A percentile compares a stretch with the other conserved stretches of the same genome.
These are phyloP conservation scores for Salix suchowensis DNA, from an alignment of 345 rosid species.

Conservation along the genomic window DNA sequence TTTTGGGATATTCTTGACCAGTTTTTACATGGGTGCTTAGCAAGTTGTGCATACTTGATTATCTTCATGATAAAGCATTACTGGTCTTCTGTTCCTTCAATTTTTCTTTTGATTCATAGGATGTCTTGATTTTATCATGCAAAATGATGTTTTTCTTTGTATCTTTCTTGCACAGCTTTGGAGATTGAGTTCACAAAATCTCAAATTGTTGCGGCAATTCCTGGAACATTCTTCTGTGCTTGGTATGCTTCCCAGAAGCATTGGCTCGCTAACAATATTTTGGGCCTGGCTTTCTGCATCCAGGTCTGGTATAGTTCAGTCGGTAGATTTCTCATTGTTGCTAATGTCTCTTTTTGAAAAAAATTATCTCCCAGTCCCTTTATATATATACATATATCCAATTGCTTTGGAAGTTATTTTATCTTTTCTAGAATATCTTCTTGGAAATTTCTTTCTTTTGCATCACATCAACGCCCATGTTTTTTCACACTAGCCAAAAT, in stretches of 20 bases:
- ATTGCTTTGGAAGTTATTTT: background rate
- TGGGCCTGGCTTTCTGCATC: slow-evolving; percentile 95
- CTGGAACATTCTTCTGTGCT: slow-evolving; percentile 94
- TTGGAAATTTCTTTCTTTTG: background rate
- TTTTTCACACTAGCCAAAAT: background rate
- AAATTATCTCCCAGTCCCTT: background rate
- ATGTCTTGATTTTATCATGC: slow-evolving; percentile 34
- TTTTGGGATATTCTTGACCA: background rate
- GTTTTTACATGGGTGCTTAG: background rate
- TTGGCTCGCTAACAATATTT: slow-evolving; percentile 93
- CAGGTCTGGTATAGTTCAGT: slow-evolving; percentile 56
- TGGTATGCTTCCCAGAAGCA: slow-evolving; percentile 98
- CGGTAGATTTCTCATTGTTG: background rate
- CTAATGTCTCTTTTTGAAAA: background rate
- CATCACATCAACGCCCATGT: background rate
- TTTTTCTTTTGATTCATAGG: slow-evolving; percentile 31
- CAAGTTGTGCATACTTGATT: background rate
- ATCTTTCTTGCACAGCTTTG: slow-evolving; percentile 66
- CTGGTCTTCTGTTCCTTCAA: background rate
- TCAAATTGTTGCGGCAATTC: slow-evolving; percentile 86
- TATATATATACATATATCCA: background rate
- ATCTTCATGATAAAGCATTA: background rate
- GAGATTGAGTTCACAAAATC: slow-evolving; percentile 95
- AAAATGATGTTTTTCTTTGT: slow-evolving; percentile 36
- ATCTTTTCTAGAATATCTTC: background rate